Evolutionary conservation across 2,329 filamentous ascomycete species (phyloP), one percentile per base, ranked within the genome.

Genomic region (Penicillium verrucosum): DNA sequence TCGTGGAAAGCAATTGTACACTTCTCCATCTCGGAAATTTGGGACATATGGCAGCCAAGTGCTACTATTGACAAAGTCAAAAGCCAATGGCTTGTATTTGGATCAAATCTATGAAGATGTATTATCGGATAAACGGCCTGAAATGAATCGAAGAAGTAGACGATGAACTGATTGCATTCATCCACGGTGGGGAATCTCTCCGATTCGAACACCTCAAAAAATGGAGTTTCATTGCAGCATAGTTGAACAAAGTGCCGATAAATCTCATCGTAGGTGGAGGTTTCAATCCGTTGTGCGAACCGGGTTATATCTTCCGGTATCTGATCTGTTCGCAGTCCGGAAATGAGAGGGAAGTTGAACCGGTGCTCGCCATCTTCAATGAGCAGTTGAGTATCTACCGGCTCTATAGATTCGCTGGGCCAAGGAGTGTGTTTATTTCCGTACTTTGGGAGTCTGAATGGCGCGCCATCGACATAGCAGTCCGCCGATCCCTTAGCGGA

Each of bases 41-140:
- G 67, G 34, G 65, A 61, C 58, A 69, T 70, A 48, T 74, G 73
- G 51, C 74, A 75, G 7, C 77, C 77, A 47, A 78, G 67, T 43
- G 76, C 69, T 30, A 75, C 63, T 41, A 77, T 60, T 14, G 77
- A 73, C 48, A 78, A 60, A 5, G 68, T 65, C 42, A 77, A 60
- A 12, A 78, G 61, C 75, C 76, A 78, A 55, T 78, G 71, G 30
- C 65, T 70, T 46, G 55, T 58, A 23, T 73, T 72, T 5, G 67
- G 59, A 48, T 75, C 61, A 54, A 78, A 75, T 6, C 72, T 73
- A 40, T 72, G 57, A 42, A 63, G 59, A 58, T 78, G 76, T 34
- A 77, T 58, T 29, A 78, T 70, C 7, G 77, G 77, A 47, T 77
- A 74, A 46, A 72, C 69, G 3, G 70, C 61, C 41, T 77, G 73